A percentile compares a stretch with the other conserved stretches of the same genome.
Evolutionary conservation across 2,329 filamentous ascomycete species (phyloP).

Genomic region (Lachnellula occidentalis): DNA sequence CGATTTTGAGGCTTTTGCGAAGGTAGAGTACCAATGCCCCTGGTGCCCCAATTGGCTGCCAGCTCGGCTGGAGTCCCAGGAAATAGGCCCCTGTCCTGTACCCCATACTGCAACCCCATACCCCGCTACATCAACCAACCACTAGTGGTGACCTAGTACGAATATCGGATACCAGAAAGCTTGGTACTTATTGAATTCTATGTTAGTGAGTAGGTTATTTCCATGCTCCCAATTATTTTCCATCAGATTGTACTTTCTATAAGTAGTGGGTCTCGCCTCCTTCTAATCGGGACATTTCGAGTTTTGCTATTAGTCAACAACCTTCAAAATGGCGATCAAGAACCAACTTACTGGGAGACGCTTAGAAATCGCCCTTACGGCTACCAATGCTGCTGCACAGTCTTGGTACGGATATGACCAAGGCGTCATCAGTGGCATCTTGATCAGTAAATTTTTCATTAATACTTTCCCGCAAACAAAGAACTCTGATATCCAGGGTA

Average conservation of each 20-base stretch:
- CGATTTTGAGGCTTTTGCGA: no score
- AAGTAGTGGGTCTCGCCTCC: background rate
- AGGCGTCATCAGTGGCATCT: slow-evolving; percentile 66
- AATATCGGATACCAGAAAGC: background rate
- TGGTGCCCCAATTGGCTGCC: background rate
- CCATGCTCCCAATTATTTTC: background rate
- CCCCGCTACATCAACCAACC: background rate
- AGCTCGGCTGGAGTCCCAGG: background rate
- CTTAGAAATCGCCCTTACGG: slow-evolving; percentile 11
- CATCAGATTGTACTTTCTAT: background rate
- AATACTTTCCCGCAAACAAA: slow-evolving; percentile 39
- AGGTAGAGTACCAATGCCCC: no score
- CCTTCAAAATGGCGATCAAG: slow-evolving; percentile 1
- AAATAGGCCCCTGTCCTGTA: background rate
- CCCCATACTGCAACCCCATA: slow-evolving; percentile 4
- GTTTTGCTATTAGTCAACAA: background rate
- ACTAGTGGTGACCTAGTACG: background rate
- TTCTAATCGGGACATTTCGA: background rate
- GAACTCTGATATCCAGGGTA: slow-evolving; percentile 38
- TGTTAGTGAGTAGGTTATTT: background rate
- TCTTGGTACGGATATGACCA: slow-evolving; percentile 49
- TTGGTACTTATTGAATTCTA: background rate
- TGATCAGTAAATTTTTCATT: slow-evolving; percentile 59
- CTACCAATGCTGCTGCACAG: slow-evolving; percentile 13
- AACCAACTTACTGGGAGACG: slow-evolving; percentile 1